These are phyloP conservation scores for Paraurostyla sp. DNA, from an alignment of 73 alveolate genomes.

Conservation along the genomic window DNA sequence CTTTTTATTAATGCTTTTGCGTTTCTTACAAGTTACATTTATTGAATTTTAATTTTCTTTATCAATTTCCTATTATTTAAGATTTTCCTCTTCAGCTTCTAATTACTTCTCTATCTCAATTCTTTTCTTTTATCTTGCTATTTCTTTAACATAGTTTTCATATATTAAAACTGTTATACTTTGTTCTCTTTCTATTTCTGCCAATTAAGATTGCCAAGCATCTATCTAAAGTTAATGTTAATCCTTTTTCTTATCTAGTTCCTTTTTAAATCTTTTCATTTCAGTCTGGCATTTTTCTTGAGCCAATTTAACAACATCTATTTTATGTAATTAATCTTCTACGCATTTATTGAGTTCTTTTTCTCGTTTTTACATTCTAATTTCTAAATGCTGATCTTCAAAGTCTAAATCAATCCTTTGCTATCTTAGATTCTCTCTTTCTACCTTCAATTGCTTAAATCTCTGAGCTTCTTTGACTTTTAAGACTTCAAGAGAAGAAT, in stretches of 20 bases:
- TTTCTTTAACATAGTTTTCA: constrained; percentile 15
- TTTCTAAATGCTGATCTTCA: neutral
- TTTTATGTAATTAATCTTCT: neutral
- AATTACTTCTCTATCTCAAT: neutral
- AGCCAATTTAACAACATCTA: constrained; percentile 9
- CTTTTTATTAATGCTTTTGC: too few species aligned
- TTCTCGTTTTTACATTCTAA: neutral
- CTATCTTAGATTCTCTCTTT: constrained; percentile 5
- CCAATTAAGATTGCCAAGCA: neutral
- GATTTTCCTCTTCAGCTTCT: neutral
- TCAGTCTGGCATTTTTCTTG: neutral
- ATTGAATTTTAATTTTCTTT: too few species aligned
- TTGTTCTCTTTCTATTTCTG: neutral
- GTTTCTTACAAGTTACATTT: too few species aligned
- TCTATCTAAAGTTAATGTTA: neutral
- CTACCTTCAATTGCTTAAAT: neutral
- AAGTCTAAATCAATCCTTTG: constrained; percentile 5
- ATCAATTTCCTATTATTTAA: neutral
- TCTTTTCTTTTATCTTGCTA: neutral
- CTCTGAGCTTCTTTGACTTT: neutral
- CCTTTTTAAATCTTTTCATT: neutral
- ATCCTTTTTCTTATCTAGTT: neutral
- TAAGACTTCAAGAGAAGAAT: neutral
- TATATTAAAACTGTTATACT: neutral
- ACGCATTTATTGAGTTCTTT: neutral